Evolutionary conservation across 805 yeast genomes (phyloP).

Genomic region (Dipodascus albidus): DNA sequence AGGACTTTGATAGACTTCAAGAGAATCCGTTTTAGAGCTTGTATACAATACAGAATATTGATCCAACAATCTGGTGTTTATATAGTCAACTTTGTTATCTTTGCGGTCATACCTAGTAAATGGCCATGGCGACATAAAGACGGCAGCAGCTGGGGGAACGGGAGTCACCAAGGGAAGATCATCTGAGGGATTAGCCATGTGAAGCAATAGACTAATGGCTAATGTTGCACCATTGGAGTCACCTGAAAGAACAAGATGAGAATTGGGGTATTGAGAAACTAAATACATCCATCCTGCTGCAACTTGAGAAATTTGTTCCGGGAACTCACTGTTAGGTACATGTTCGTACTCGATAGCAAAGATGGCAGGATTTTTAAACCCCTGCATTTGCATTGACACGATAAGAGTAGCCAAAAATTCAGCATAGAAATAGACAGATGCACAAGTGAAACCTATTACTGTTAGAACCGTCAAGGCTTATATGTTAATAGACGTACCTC

Average conservation of each 20-base stretch:
- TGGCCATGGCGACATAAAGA: conserved; percentile 27
- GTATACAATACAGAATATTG: conserved; percentile 12
- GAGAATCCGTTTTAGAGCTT: not conserved
- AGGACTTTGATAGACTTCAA: conserved; percentile 25
- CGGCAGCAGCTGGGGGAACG: conserved; percentile 23
- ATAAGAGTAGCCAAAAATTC: conserved; percentile 35
- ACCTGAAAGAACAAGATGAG: conserved; percentile 30
- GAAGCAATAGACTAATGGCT: conserved; percentile 28
- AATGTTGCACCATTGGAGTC: conserved; percentile 42
- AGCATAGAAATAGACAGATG: conserved; percentile 31
- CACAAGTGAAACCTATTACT: conserved; percentile 21
- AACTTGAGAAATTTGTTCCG: conserved; percentile 21
- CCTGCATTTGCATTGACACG: conserved; percentile 34
- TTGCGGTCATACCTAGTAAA: conserved; percentile 6
- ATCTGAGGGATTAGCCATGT: conserved; percentile 26
- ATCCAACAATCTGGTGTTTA: conserved; percentile 9
- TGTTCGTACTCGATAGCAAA: conserved; percentile 27
- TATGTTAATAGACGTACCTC: conserved; percentile 16
- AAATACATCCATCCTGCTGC: conserved; percentile 27
- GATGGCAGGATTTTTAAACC: conserved; percentile 37
- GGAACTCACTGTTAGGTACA: conserved; percentile 12
- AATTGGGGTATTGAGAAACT: conserved; percentile 13
- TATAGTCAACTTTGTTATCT: conserved; percentile 11
- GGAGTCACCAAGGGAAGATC: conserved; percentile 6
- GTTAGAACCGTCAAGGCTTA: too few species aligned